These are phyloP conservation scores for Candida mesenterica DNA, from an alignment of 1,139 yeast species.

Conservation along the genomic window DNA sequence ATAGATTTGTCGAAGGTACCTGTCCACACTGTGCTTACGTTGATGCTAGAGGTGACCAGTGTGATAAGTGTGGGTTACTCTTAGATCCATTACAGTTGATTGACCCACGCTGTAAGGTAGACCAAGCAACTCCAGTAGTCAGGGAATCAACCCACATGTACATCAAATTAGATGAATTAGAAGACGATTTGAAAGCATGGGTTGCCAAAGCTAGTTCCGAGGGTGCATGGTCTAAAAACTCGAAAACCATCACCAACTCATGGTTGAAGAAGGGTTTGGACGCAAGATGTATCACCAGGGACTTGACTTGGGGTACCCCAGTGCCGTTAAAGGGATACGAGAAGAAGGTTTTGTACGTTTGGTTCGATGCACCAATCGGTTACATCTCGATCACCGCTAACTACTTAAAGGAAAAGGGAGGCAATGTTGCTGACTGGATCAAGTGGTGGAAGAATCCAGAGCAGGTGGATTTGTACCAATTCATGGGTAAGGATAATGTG, in stretches of 20 bases:
- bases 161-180: slow-evolving; percentile 78
- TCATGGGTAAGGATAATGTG: slow-evolving; percentile 99
- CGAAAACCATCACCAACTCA: slow-evolving; percentile 80
- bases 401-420: slow-evolving; percentile 55
- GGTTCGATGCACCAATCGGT: slow-evolving; percentile 99
- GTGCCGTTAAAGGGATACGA: slow-evolving; percentile 83
- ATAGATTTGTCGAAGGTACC: slow-evolving; percentile 94
- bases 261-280: slow-evolving; percentile 94
- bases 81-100: slow-evolving; percentile 91
- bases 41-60: slow-evolving; percentile 99
- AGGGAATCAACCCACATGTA: slow-evolving; percentile 84
- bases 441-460: slow-evolving; percentile 93
- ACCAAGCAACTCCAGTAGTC: slow-evolving; percentile 75
- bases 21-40: slow-evolving; percentile 94
- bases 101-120: slow-evolving; percentile 93
- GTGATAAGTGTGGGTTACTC: slow-evolving; percentile 92
- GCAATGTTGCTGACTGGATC: slow-evolving; percentile 56
- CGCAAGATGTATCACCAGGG: slow-evolving; percentile 96
- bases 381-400: slow-evolving; percentile 94
- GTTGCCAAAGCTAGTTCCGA: slow-evolving; percentile 59
- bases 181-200: slow-evolving; percentile 74
- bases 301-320: slow-evolving; percentile 97
- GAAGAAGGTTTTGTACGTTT: slow-evolving; percentile 90
- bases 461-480: slow-evolving; percentile 80
- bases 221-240: slow-evolving; percentile 91